These are phyloP conservation scores for Fusarium kyushuense DNA, from an alignment of 2,329 filamentous ascomycete species.

Conservation along the genomic window DNA sequence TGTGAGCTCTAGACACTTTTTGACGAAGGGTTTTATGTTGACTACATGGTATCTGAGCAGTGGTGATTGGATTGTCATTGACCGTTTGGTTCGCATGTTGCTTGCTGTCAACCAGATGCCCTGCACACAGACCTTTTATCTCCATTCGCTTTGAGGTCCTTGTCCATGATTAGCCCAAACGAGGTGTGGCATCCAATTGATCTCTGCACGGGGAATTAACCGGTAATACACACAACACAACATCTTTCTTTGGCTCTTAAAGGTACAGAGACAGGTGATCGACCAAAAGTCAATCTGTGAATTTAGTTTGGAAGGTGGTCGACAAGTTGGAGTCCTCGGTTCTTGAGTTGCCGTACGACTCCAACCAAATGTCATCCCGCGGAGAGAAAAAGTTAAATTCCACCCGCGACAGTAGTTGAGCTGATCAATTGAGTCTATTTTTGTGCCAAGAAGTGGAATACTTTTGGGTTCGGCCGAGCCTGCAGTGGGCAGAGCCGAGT, in stretches of 20 bases:
- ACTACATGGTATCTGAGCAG: neutral
- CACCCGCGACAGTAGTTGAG: neutral
- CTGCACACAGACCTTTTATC: neutral
- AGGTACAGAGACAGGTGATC: neutral
- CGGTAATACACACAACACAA: neutral
- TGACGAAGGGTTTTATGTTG: neutral
- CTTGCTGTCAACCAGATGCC: neutral
- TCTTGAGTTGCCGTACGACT: neutral
- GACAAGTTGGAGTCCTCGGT: neutral
- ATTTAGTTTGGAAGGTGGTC: neutral
- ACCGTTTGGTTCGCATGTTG: neutral
- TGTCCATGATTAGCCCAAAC: conserved; percentile 4
- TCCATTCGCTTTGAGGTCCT: neutral
- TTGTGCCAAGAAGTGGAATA: neutral
- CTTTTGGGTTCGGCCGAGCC: neutral
- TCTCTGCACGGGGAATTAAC: neutral
- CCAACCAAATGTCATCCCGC: neutral
- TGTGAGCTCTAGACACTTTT: neutral
- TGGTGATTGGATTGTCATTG: neutral
- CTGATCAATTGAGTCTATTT: neutral
- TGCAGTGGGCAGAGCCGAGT: neutral
- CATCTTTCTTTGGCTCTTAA: neutral
- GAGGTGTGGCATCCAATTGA: conserved; percentile 6
- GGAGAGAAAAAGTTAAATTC: neutral
- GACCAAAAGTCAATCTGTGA: neutral